Base-by-base conservation (phyloP, 176 grass and related monocot species). In the Dactylis glomerata region DNA sequence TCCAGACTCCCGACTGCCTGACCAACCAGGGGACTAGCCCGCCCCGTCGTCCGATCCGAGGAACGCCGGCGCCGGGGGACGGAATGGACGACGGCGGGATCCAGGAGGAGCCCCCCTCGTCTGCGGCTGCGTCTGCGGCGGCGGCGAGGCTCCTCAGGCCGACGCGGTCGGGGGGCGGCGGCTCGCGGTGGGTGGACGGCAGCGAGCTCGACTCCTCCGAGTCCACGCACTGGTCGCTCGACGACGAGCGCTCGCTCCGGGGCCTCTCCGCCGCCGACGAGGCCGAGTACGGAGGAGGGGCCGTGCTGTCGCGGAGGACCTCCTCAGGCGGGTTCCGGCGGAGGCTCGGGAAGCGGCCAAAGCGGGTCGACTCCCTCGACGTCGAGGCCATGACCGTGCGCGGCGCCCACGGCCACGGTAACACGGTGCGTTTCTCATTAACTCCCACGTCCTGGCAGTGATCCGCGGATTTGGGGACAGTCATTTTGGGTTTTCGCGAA, bases 121-220 rank as follows among this genome's bases (percentile, higher is more conserved):
- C 70, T 24, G 44, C 41, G 79, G 22, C 34, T 54, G 47, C 47
- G 42, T 36, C 34, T 9, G 5, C 14, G 38, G 3, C 44, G 44
- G 44, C 11, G 44, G 2, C 20, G 80, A 27, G 73, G 65, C 24
- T 28, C 15, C 84, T 90, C 34, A 38, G 5, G 79, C 65, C 79
- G 27, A 83, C 45, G 79, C 84, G 73, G 16, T 86, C 79, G 42
- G 88, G 88, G 7, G 70, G 42, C 24, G 70, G 26, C 24, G 78
- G 87, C 51, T 75, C 89, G 80, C 82, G 91, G 66, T 98, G 96
- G 96, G 96, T 98, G 62, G 87, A 98, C 78, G 96, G 89, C 67
- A 95, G 96, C 85, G 96, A 98, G 93, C 89, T 98, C 66, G 96
- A 95, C 89, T 95, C 95, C 20, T 85, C 86, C 64, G 91, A 95